Base-by-base conservation (phyloP, 2,329 filamentous ascomycete species). In the Fusarium nanum region DNA sequence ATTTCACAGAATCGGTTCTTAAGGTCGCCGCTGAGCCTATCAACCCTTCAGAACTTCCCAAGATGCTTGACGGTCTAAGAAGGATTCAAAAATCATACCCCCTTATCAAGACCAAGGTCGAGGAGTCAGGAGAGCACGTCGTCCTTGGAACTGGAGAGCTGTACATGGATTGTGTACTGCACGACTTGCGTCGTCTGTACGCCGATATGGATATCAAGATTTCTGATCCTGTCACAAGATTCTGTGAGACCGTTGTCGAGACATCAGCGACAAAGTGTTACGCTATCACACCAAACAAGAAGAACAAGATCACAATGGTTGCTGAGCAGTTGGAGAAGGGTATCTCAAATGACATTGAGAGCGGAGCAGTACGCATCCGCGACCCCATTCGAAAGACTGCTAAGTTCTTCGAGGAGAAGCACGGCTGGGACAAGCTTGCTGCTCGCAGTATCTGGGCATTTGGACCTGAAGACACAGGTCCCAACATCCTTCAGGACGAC, bases 201-300 rank as follows among this genome's bases (percentile, higher is more conserved):
- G 94, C 96, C 16, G 95, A 98, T 76, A 99, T 99, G 96, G 96
- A 99, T 79, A 92, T 99, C 82, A 98, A 98, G 82, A 93, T 99
- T 50, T 99, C 96, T 1, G 96, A 99, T 78, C 96, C 96, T 1
- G 95, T 99, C 45, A 98, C 96, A 18, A 88, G 96, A 49, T 99
- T 99, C 85, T 98, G 94, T 81, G 96, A 99, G 82, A 99, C 96
- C 1, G 95, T 98, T 27, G 94, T 97, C 40, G 96, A 99, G 80
- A 97, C 96, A 72, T 98, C 94, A 20, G 94, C 94, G 22, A 98
- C 97, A 64, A 98, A 98, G 82, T 99, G 96, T 83, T 99, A 98
- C 79, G 95, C 96, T 23, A 90, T 97, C 73, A 98, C 96, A 4
- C 96, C 96, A 4, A 99, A 99, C 84, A 99, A 99, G 83, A 98